Evolutionary conservation across 139 green algal genomes (phyloP).

Genomic region (Picochlorum sp.): DNA sequence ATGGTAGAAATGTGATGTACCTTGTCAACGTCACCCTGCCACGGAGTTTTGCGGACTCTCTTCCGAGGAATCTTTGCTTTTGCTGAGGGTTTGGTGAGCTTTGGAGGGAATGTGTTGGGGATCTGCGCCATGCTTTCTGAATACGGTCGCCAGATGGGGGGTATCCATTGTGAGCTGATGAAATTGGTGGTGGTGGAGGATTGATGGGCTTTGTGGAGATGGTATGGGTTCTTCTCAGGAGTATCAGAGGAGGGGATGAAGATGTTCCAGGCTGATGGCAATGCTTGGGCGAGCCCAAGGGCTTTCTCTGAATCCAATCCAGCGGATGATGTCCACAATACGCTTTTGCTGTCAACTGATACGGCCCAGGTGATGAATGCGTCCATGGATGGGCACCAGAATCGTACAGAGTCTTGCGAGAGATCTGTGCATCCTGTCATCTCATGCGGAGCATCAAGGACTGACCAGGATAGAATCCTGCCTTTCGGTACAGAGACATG

Average conservation of each 20-base stretch:
- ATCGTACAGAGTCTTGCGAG: too few species aligned
- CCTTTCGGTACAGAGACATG: background rate
- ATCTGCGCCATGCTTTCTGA: slow-evolving; percentile 16
- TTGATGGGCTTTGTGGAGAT: background rate
- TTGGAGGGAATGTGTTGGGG: slow-evolving; percentile 29
- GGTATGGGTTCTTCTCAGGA: background rate
- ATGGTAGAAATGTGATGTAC: slow-evolving; percentile 22
- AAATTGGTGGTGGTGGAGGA: background rate
- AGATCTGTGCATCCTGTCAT: background rate
- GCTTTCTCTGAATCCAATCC: too few species aligned
- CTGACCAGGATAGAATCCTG: background rate
- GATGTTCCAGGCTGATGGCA: too few species aligned
- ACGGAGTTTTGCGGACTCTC: background rate
- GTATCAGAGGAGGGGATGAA: too few species aligned
- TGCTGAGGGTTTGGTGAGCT: background rate
- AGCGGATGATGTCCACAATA: too few species aligned
- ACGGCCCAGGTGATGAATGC: too few species aligned
- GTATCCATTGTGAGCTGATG: slow-evolving; percentile 9
- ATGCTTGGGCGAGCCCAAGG: too few species aligned
- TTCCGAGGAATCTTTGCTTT: background rate
- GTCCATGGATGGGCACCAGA: too few species aligned
- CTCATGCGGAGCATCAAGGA: background rate
- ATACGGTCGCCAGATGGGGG: slow-evolving; percentile 25
- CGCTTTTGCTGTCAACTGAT: too few species aligned
- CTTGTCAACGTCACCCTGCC: slow-evolving; percentile 13